Evolutionary conservation across 1,284 basidiomycete genomes (phyloP), one percentile per base, ranked within the genome.

Genomic region (Fomitopsis pinicola): DNA sequence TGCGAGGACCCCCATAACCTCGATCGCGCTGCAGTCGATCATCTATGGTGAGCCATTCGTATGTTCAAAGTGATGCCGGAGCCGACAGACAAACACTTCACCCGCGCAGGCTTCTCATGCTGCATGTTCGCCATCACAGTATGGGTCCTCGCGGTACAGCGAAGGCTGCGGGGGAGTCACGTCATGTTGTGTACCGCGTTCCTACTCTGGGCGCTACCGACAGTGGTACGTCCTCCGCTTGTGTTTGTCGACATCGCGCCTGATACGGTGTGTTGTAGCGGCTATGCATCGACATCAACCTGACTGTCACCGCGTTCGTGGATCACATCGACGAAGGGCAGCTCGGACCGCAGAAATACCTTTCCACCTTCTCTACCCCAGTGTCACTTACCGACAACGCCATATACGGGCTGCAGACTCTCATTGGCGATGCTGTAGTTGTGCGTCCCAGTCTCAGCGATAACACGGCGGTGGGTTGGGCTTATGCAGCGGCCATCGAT

Each of bases 371-470:
- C 40, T 55, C 38, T 17, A 22, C 38, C 10, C 58, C 58, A 1
- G 30, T 55, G 2, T 55, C 42, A 3, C 52, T 59, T 17, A 30
- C 44, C 6, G 52, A 59, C 42, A 55, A 55, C 26, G 40, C 28
- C 6, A 54, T 59, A 7, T 59, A 55, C 38, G 50, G 33, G 1
- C 15, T 59, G 17, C 42, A 42, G 35, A 59, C 58, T 44, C 50
- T 59, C n/a, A 59, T 59, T 22, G 58, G 58, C 17, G 58, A 59
- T 42, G 58, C 58, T 10, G 58, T 59, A 6, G 58, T 59, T 26
- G 58, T 59, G 33, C 15, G 52, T 35, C 17, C n/a, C 3, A 17
- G 28, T 22, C 22, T 22, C 22, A 17, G 15, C 12, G 3, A 6
- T 33, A 5, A 30, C 46, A 17, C 17, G 7, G 15, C 4, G 19